Base-by-base conservation (phyloP, 1,139 yeast species). In the Candida sp. region DNA sequence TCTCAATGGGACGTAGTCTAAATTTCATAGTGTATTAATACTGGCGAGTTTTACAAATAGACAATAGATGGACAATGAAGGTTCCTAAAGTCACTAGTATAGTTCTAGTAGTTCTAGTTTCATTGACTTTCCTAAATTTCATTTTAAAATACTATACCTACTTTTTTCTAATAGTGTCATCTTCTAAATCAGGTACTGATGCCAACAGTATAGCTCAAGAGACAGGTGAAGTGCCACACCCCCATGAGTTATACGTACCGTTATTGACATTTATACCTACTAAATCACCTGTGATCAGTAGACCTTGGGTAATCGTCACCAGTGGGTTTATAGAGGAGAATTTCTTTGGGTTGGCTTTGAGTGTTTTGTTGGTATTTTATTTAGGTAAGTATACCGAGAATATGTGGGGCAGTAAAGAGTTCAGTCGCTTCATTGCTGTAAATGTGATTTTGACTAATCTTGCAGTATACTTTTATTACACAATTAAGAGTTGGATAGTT, bases 191-290 rank as follows among this genome's bases (percentile, higher is more conserved):
- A 5, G 49, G 58, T 8, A 55, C 51, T 38, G 63, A 59, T 35
- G 54, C 57, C 38, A 56, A 57, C 46, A 46, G 59, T 36, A 55
- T 64, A 21, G 63, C 66, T 32, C 61, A 66, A 52, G 70, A 64
- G 48, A 63, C 70, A 2, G 71, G 70, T 4, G 69, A 63, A 43
- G 54, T 66, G 2, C 73, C 72, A 3, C 74, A 68, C 49, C 75
- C 75, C 11, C 73, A 68, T 47, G 73, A 68, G 47, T 54, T 69
- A 41, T 70, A 60, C 49, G 74, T 70, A 5, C 75, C 75, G 3
- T 53, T 70, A 32, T 51, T 70, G 21, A 66, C 75, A 4, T 70
- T 68, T 49, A 68, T 70, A 34, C 75, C 75, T 6, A 58, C 70
- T 1, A 58, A 55, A 36, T 66, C 74, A 1, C 68, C 75, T 1